A percentile compares a stretch with the other conserved stretches of the same genome.
These are phyloP conservation scores for Panicum miliaceum DNA, from an alignment of 176 grass and related monocot species.

Conservation along the genomic window DNA sequence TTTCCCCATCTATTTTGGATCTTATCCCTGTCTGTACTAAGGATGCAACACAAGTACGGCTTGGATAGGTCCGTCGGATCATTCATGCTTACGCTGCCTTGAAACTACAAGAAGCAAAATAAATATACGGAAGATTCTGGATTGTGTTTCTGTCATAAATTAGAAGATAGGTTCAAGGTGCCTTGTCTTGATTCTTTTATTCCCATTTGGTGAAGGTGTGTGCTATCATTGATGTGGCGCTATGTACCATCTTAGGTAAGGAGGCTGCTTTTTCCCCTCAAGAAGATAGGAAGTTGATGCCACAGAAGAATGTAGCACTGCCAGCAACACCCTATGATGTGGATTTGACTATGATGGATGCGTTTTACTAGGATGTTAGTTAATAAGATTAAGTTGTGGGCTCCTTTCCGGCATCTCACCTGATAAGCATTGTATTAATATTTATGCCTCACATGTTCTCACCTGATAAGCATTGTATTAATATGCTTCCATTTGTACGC, in stretches of 20 bases:
- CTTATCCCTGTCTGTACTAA: neutral
- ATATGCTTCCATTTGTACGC: neutral
- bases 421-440: slow-evolving; percentile 17
- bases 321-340: neutral
- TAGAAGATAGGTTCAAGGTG: neutral
- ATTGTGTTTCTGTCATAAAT: neutral
- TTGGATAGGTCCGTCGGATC: neutral
- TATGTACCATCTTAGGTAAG: slow-evolving; percentile 24
- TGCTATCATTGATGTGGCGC: neutral
- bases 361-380: neutral
- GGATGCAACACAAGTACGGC: neutral
- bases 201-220: neutral
- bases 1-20: neutral
- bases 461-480: slow-evolving; percentile 18
- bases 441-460: neutral
- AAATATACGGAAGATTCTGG: neutral
- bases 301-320: neutral
- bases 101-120: neutral
- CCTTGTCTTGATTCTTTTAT: neutral
- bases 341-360: slow-evolving; percentile 7
- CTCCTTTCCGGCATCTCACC: neutral
- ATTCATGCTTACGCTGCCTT: neutral
- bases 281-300: neutral
- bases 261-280: neutral
- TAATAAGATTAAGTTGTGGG: neutral